A percentile compares a stretch with the other conserved stretches of the same genome.
Conservation (phyloP, 2,329 filamentous ascomycete species). For the Monosporascus sp. region DNA sequence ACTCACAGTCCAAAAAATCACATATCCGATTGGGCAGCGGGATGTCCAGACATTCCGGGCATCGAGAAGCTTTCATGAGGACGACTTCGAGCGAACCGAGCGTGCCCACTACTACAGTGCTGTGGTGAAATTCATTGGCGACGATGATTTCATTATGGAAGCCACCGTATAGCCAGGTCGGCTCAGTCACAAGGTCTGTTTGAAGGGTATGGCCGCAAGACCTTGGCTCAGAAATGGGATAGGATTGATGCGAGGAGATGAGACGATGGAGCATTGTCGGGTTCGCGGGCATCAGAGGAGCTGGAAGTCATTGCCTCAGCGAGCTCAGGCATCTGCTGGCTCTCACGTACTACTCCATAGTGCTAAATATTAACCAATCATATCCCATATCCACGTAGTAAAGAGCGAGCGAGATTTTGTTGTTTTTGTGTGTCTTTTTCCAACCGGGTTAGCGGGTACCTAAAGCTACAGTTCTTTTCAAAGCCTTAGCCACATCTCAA, state of each 20-base stretch:
- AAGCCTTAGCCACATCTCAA: too few relatives aligned
- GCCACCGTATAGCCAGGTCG: too few relatives aligned
- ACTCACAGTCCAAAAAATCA: background rate
- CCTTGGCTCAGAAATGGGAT: background rate
- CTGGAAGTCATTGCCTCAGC: background rate
- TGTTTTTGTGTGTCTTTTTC: too few relatives aligned
- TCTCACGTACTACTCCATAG: too few relatives aligned
- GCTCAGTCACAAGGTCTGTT: too few relatives aligned
- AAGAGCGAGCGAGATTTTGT: too few relatives aligned
- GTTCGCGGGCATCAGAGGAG: background rate
- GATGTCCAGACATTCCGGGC: background rate
- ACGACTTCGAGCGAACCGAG: background rate
- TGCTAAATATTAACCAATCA: too few relatives aligned
- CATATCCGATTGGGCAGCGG: background rate
- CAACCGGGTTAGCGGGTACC: too few relatives aligned
- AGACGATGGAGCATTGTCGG: background rate
- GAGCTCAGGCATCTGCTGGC: too few relatives aligned
- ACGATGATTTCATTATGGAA: background rate
- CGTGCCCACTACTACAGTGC: background rate
- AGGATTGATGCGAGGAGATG: background rate
- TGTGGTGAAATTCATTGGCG: background rate
- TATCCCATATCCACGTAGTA: too few relatives aligned
- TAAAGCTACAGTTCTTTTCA: too few relatives aligned
- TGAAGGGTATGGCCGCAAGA: too few relatives aligned
- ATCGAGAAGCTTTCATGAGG: background rate